phyloP scores from a whole-genome alignment of 1,284 basidiomycete species.

The Puccinia brachypodii region DNA sequence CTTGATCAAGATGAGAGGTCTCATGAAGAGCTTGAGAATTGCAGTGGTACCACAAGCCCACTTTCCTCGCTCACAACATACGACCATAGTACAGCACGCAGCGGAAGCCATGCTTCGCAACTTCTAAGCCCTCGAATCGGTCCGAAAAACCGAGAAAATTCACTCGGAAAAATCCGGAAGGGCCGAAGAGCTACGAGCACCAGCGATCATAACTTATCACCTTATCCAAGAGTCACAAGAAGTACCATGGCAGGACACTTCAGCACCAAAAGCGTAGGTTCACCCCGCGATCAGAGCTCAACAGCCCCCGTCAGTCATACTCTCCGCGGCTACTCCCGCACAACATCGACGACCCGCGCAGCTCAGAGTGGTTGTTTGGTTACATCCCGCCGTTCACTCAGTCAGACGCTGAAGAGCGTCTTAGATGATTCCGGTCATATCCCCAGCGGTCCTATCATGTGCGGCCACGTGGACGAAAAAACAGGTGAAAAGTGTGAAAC shows the following conservation, averaged over 20 bases:
- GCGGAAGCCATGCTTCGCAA: neutral
- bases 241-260: neutral
- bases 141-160: neutral
- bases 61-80: neutral
- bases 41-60: neutral
- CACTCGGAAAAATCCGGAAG: neutral
- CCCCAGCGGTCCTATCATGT: slow-evolving; percentile 9
- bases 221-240: slow-evolving; percentile 7
- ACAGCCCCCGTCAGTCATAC: neutral
- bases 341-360: neutral
- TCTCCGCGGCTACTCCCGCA: neutral
- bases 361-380: neutral
- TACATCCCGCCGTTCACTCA: neutral
- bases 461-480: slow-evolving; percentile 30
- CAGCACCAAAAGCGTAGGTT: neutral
- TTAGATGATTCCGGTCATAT: slow-evolving; percentile 1
- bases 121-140: neutral
- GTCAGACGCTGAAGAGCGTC: neutral
- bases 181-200: neutral
- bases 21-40: neutral
- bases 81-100: neutral
- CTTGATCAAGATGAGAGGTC: neutral
- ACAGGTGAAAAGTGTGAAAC: slow-evolving; percentile 28
- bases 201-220: neutral
- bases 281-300: no score